A percentile compares a stretch with the other conserved stretches of the same genome.
Evolutionary conservation across 2,329 filamentous ascomycete genomes (phyloP).

Genomic region (Diaporthe caulivora): DNA sequence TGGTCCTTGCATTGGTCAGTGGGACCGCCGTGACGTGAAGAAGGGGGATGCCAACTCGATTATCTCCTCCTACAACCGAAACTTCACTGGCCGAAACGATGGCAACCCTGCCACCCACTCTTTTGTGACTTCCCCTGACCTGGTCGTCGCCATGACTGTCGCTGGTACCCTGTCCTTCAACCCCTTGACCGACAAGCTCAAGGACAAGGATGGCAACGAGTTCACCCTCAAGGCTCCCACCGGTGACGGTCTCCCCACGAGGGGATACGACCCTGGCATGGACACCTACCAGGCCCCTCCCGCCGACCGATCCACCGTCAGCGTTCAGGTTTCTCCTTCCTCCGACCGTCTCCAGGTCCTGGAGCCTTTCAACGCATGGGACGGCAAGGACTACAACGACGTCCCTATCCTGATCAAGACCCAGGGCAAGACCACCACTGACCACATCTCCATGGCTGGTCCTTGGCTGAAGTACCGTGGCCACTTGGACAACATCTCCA

Average conservation of each 20-base stretch:
- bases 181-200: slow-evolving; percentile 90
- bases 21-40: slow-evolving; percentile 93
- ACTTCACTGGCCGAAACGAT: slow-evolving; percentile 97
- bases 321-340: slow-evolving; percentile 85
- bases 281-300: slow-evolving; percentile 98
- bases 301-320: slow-evolving; percentile 77
- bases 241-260: slow-evolving; percentile 82
- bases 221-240: slow-evolving; percentile 87
- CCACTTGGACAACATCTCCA: slow-evolving; percentile 99
- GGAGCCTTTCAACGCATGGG: slow-evolving; percentile 86
- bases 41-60: slow-evolving; percentile 98
- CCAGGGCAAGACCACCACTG: slow-evolving; percentile 95
- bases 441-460: slow-evolving; percentile 97
- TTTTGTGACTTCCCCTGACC: slow-evolving; percentile 61
- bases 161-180: slow-evolving; percentile 79
- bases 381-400: slow-evolving; percentile 88
- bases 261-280: slow-evolving; percentile 88
- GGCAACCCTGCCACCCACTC: slow-evolving; percentile 60
- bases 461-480: slow-evolving; percentile 99
- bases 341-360: slow-evolving; percentile 97
- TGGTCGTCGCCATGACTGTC: slow-evolving; percentile 57
- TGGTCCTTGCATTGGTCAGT: slow-evolving; percentile 92
- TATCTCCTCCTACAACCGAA: slow-evolving; percentile 99
- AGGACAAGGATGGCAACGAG: slow-evolving; percentile 96
- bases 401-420: slow-evolving; percentile 97